A percentile compares a stretch with the other conserved stretches of the same genome.
Evolutionary conservation across 345 rosid genomes (phyloP).

Genomic region (Hibiscus trionum): DNA sequence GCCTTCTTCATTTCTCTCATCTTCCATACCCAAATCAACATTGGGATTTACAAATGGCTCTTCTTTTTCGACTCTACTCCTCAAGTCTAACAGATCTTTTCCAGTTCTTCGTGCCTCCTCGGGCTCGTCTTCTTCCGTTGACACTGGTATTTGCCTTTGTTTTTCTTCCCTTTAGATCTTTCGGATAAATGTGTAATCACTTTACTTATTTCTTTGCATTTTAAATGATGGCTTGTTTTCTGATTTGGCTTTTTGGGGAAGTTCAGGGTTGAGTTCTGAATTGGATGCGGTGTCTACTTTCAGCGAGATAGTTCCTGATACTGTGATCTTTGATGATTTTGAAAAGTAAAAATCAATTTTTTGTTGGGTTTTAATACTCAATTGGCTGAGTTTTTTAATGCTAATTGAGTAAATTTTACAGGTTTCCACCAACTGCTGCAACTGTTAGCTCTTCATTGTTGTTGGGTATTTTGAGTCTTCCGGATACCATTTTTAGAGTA

Average conservation of each 20-base stretch:
- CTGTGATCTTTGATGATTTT: conserved; percentile 90
- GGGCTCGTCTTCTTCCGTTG: conserved; percentile 45
- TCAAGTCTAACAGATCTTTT: conserved; percentile 35
- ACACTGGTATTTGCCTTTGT: conserved; percentile 27
- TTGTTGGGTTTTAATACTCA: background rate
- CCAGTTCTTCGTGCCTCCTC: conserved; percentile 52
- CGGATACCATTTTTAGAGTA: conserved; percentile 82
- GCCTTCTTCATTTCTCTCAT: conserved; percentile 47
- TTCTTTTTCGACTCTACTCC: conserved; percentile 28
- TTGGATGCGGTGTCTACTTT: conserved; percentile 76
- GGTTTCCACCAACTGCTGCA: conserved; percentile 95
- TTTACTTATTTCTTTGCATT: background rate
- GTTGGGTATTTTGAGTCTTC: conserved; percentile 84
- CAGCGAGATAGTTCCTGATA: conserved; percentile 90
- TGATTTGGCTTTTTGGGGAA: background rate
- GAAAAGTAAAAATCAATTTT: conserved; percentile 38
- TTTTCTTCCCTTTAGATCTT: background rate
- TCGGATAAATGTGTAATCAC: background rate
- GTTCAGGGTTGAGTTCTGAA: conserved; percentile 50
- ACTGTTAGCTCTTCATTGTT: conserved; percentile 92
- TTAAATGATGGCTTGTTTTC: background rate
- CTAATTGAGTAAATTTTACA: conserved; percentile 14
- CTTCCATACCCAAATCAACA: conserved; percentile 30
- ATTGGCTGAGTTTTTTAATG: background rate
- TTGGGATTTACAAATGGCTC: conserved; percentile 15